These are phyloP conservation scores for Neoascochyta sp. DNA, from an alignment of 2,329 filamentous ascomycete species.

Conservation along the genomic window DNA sequence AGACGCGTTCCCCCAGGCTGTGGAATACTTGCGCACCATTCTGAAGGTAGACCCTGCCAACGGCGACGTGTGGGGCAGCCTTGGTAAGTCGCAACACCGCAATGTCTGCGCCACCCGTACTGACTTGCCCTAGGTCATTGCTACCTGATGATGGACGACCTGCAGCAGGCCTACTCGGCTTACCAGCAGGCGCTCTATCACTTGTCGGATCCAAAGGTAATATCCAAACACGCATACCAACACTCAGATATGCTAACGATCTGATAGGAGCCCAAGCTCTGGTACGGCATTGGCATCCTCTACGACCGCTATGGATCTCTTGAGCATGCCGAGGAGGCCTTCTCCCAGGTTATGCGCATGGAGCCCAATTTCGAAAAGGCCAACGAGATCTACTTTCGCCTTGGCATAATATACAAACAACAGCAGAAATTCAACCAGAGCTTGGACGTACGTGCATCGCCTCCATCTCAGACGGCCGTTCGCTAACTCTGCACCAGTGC, in stretches of 20 bases:
- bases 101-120: neutral
- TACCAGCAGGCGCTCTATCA: conserved; percentile 96
- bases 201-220: conserved; percentile 84
- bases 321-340: conserved; percentile 96
- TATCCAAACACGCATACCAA: neutral
- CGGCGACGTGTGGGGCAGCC: conserved; percentile 93
- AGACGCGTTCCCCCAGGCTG: conserved; percentile 89
- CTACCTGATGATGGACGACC: conserved; percentile 96
- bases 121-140: conserved; percentile 76
- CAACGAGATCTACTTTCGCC: conserved; percentile 96
- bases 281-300: conserved; percentile 97
- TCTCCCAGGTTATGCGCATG: conserved; percentile 98
- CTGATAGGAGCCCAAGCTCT: conserved; percentile 82
- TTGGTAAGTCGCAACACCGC: too few species aligned
- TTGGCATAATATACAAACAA: conserved; percentile 99
- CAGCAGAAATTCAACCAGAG: conserved; percentile 91
- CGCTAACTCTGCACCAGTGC: conserved; percentile 59
- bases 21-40: conserved; percentile 88
- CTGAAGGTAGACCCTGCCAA: conserved; percentile 84
- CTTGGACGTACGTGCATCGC: conserved; percentile 65
- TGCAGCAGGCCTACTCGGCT: conserved; percentile 93
- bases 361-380: conserved; percentile 97
- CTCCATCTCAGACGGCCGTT: neutral
- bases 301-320: conserved; percentile 96
- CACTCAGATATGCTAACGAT: conserved; percentile 4